Evolutionary conservation across 306 rosid species (phyloP).

Genomic region (Potentilla sterilis): DNA sequence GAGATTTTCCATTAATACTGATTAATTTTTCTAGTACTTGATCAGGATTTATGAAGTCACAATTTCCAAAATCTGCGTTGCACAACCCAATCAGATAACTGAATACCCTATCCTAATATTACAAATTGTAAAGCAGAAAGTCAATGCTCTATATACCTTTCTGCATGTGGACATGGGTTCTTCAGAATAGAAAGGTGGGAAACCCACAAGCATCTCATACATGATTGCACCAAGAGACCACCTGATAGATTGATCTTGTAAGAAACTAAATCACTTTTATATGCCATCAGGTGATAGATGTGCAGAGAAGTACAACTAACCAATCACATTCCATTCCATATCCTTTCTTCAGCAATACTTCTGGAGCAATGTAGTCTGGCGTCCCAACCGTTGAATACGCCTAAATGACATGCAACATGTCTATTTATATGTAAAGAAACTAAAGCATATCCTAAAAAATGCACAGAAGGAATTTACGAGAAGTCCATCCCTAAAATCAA

Average conservation of each 20-base stretch:
- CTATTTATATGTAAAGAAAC: slow-evolving; percentile 17
- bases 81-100: neutral
- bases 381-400: slow-evolving; percentile 93
- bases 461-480: neutral
- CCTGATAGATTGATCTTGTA: slow-evolving; percentile 40
- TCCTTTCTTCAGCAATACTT: slow-evolving; percentile 77
- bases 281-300: neutral
- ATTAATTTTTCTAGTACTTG: neutral
- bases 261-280: slow-evolving; percentile 6
- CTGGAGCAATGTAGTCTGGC: slow-evolving; percentile 91
- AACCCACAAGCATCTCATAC: slow-evolving; percentile 95
- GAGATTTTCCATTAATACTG: neutral
- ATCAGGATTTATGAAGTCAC: neutral
- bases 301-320: slow-evolving; percentile 35
- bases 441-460: neutral
- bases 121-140: neutral
- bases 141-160: slow-evolving; percentile 49
- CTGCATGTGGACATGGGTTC: slow-evolving; percentile 84
- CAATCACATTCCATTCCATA: slow-evolving; percentile 92
- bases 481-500: neutral
- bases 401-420: slow-evolving; percentile 35
- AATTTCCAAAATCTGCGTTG: neutral
- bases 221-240: slow-evolving; percentile 97
- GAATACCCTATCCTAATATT: neutral
- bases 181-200: slow-evolving; percentile 82